A percentile compares a stretch with the other conserved stretches of the same genome.
phyloP scores from a whole-genome alignment of 495 filamentous ascomycete genomes.

The Umbilicaria muhlenbergii region DNA sequence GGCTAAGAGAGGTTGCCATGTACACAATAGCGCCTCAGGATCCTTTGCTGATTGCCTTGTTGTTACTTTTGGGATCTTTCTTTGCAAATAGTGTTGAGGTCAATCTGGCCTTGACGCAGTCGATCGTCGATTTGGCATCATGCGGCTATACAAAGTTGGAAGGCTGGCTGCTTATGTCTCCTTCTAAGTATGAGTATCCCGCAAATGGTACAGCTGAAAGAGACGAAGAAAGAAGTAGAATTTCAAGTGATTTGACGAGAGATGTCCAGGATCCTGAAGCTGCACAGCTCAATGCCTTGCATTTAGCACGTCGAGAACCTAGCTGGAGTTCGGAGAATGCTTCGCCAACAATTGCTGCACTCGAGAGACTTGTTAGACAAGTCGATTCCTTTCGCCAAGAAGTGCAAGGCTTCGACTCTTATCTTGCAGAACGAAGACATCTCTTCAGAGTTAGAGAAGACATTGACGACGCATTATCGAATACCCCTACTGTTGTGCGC shows the following conservation, averaged over 20 bases:
- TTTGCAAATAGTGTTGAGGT: slow-evolving; percentile 80
- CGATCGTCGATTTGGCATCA: slow-evolving; percentile 63
- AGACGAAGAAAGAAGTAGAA: background rate
- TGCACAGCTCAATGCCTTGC: slow-evolving; percentile 6
- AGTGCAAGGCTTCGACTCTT: slow-evolving; percentile 60
- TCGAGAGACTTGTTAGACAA: slow-evolving; percentile 42
- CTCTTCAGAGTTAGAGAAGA: slow-evolving; percentile 44
- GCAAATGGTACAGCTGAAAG: too few relatives aligned
- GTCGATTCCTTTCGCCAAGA: slow-evolving; percentile 49
- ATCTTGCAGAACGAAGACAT: slow-evolving; percentile 56
- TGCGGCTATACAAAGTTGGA: slow-evolving; percentile 74
- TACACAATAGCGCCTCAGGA: slow-evolving; percentile 33
- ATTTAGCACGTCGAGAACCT: slow-evolving; percentile 20
- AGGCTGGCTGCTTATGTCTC: slow-evolving; percentile 75
- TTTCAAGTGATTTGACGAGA: background rate
- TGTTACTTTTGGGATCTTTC: slow-evolving; percentile 59
- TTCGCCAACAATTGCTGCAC: slow-evolving; percentile 24
- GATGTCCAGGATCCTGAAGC: slow-evolving; percentile 8
- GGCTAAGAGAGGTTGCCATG: background rate
- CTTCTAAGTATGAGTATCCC: slow-evolving; percentile 24
- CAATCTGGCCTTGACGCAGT: slow-evolving; percentile 73
- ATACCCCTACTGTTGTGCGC: background rate
- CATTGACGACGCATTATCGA: slow-evolving; percentile 8
- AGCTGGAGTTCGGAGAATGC: slow-evolving; percentile 22
- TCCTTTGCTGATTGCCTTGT: slow-evolving; percentile 53